Evolutionary conservation across 768 basidiomycete genomes (phyloP).

Genomic region (Clathrus columnatus): DNA sequence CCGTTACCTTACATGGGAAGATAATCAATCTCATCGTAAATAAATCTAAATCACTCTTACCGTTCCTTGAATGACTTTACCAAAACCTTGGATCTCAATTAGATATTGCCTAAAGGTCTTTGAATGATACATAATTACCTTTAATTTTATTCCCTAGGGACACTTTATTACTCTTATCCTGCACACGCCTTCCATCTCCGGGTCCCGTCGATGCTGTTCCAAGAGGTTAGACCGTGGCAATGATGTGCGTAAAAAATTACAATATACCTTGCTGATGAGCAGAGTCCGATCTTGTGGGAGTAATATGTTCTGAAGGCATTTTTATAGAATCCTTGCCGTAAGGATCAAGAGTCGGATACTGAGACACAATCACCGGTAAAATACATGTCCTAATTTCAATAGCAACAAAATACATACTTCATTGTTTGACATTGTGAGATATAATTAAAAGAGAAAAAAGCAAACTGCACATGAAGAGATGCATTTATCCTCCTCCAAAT

Average conservation of each 20-base stretch:
- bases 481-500: neutral
- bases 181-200: neutral
- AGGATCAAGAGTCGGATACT: neutral
- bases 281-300: neutral
- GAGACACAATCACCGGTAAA: neutral
- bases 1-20: neutral
- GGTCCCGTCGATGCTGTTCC: constrained; percentile 1
- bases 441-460: neutral
- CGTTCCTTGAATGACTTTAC: constrained; percentile 5
- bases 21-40: neutral
- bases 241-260: neutral
- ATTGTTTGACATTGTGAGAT: neutral
- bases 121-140: neutral
- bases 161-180: neutral
- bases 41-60: neutral
- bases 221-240: neutral
- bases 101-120: neutral
- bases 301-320: neutral
- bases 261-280: neutral
- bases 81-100: neutral
- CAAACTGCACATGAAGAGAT: neutral
- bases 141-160: constrained; percentile 3
- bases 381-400: neutral
- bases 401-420: neutral
- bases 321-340: neutral